Conservation (phyloP, 495 filamentous ascomycete genomes). For the Schizothecium vesticola region DNA sequence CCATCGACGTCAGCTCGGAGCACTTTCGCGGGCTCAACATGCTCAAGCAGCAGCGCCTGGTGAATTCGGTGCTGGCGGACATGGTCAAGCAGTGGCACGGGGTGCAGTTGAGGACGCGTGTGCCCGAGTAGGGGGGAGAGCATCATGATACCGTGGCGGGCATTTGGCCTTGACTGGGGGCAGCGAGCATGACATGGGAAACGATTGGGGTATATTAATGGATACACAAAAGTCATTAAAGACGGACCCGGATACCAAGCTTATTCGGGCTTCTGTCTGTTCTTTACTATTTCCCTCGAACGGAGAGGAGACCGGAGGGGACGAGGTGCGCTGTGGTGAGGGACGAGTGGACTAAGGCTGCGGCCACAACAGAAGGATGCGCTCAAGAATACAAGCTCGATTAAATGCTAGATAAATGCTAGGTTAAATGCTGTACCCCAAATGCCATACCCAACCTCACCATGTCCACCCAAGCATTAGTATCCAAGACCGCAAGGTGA, state of each 20-base stretch:
- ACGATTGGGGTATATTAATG: neutral
- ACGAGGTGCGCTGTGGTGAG: no score
- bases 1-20: slow-evolving; percentile 59
- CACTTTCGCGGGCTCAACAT: slow-evolving; percentile 60
- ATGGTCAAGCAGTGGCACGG: slow-evolving; percentile 73
- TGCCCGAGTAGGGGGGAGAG: slow-evolving; percentile 18
- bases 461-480: neutral
- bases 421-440: no score
- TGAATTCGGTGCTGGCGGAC: slow-evolving; percentile 61
- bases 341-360: no score
- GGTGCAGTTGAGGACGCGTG: slow-evolving; percentile 61
- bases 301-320: no score
- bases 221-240: neutral
- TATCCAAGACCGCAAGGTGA: neutral
- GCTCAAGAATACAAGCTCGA: neutral
- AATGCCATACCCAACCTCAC: neutral
- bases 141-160: neutral
- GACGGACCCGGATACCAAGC: neutral
- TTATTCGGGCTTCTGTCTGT: no score
- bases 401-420: neutral
- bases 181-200: neutral
- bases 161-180: neutral
- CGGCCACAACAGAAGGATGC: no score
- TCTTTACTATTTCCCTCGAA: no score
- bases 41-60: slow-evolving; percentile 67